Conservation (phyloP, 1,284 basidiomycete species). For the Apiotrichum montevideense region DNA sequence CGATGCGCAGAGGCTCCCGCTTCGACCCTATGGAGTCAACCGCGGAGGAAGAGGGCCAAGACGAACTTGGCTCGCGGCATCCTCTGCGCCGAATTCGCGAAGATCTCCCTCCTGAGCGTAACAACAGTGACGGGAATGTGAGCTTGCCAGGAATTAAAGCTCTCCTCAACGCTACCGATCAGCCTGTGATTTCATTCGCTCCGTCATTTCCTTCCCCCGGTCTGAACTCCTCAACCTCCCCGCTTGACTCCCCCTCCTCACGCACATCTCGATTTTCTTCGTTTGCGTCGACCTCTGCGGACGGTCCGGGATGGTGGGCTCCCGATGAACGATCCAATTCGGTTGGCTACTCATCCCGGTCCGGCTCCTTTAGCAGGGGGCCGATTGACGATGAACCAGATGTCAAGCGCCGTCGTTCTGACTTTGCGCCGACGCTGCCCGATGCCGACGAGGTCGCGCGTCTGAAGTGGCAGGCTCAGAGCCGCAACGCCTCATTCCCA, state of each 20-base stretch:
- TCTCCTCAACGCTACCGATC: constrained; percentile 18
- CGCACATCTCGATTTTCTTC: constrained; percentile 37
- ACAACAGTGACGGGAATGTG: constrained; percentile 12
- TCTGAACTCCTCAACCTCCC: constrained; percentile 29
- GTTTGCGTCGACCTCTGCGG: constrained; percentile 24
- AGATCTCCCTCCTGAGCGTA: constrained; percentile 17
- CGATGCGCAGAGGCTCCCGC: constrained; percentile 24
- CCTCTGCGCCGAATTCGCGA: constrained; percentile 36
- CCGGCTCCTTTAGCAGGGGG: constrained; percentile 5
- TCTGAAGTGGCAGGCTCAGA: constrained; percentile 39
- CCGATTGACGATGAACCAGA: constrained; percentile 27
- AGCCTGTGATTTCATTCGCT: constrained; percentile 19
- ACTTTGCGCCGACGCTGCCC: constrained; percentile 25
- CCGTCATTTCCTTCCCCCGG: constrained; percentile 19
- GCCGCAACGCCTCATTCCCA: constrained; percentile 39
- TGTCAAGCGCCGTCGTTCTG: constrained; percentile 37
- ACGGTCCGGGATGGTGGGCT: constrained; percentile 37
- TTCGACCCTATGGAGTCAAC: constrained; percentile 40
- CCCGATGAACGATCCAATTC: constrained; percentile 27
- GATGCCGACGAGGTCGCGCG: constrained; percentile 39
- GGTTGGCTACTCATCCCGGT: constrained; percentile 4
- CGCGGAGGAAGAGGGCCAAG: constrained; percentile 32
- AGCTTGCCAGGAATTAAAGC: constrained; percentile 35
- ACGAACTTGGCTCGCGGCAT: constrained; percentile 35
- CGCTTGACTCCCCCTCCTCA: constrained; percentile 33